These are phyloP conservation scores for Larix sibirica DNA, from an alignment of 83 land plant genomes.

Conservation along the genomic window DNA sequence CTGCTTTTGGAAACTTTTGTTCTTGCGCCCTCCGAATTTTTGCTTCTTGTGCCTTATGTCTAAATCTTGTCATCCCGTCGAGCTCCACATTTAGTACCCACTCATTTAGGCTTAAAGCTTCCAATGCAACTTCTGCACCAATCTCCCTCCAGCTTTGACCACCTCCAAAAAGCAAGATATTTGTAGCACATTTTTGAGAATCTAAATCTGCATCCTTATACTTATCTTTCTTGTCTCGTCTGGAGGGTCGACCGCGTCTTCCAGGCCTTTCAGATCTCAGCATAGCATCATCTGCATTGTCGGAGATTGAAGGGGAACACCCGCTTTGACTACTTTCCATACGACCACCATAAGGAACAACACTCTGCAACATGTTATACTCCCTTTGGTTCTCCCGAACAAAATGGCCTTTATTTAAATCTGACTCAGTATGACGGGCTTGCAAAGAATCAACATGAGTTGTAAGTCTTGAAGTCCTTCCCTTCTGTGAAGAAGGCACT, in stretches of 20 bases:
- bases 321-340: neutral
- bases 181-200: slow-evolving; percentile 35
- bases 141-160: slow-evolving; percentile 53
- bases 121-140: slow-evolving; percentile 39
- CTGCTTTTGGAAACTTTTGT: neutral
- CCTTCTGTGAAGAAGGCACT: neutral
- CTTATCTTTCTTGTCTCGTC: neutral
- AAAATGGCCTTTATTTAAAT: too few species aligned
- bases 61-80: slow-evolving; percentile 26
- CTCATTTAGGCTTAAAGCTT: slow-evolving; percentile 26
- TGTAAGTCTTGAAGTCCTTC: neutral
- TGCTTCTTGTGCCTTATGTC: slow-evolving; percentile 34
- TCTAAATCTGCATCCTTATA: slow-evolving; percentile 12
- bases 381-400: too few species aligned
- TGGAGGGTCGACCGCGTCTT: neutral
- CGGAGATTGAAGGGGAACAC: neutral
- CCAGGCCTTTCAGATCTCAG: neutral
- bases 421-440: too few species aligned
- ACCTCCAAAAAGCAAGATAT: slow-evolving; percentile 35
- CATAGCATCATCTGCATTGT: neutral
- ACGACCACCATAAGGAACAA: neutral
- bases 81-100: slow-evolving; percentile 55
- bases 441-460: too few species aligned
- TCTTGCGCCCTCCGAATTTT: slow-evolving; percentile 17
- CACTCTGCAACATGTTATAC: neutral